Percentiles rank a stretch among this genome's conserved stretches.
Evolutionary conservation across 345 rosid species (phyloP).

Genomic region (Murraya koenigii): DNA sequence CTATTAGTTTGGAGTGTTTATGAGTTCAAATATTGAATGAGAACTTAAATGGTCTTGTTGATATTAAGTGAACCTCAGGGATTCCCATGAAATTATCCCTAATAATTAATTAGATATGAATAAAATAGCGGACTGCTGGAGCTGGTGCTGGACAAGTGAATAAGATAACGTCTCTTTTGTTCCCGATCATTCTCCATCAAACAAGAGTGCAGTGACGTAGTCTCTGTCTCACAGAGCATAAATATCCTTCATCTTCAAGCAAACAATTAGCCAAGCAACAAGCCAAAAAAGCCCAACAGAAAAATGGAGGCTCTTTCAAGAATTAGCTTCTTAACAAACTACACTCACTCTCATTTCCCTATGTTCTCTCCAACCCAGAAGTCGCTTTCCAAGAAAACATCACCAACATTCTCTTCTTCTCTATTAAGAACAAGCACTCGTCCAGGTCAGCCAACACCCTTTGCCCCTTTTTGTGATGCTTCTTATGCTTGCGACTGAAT

Average conservation of each 20-base stretch:
- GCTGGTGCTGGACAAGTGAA: background rate
- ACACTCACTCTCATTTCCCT: slow-evolving; percentile 22
- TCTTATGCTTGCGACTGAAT: background rate
- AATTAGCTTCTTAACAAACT: slow-evolving; percentile 42
- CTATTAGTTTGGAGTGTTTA: too few species aligned
- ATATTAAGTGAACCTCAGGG: too few species aligned
- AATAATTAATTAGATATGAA: too few species aligned
- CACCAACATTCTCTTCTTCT: slow-evolving; percentile 32
- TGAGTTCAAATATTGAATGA: too few species aligned
- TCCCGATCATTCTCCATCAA: background rate
- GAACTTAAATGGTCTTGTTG: too few species aligned
- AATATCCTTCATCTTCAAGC: background rate
- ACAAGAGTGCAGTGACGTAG: background rate
- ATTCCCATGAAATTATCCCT: too few species aligned
- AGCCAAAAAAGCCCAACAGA: slow-evolving; percentile 2
- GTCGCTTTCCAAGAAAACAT: slow-evolving; percentile 19
- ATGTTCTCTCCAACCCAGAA: slow-evolving; percentile 30
- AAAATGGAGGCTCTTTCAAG: slow-evolving; percentile 66
- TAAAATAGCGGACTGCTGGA: too few species aligned
- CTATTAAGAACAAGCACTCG: slow-evolving; percentile 44
- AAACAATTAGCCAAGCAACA: background rate
- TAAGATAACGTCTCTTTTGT: background rate
- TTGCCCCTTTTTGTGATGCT: background rate
- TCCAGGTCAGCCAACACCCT: slow-evolving; percentile 34
- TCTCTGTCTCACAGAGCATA: background rate